Conservation (phyloP, 2,329 filamentous ascomycete genomes). For the Clarireedia hainanense region DNA sequence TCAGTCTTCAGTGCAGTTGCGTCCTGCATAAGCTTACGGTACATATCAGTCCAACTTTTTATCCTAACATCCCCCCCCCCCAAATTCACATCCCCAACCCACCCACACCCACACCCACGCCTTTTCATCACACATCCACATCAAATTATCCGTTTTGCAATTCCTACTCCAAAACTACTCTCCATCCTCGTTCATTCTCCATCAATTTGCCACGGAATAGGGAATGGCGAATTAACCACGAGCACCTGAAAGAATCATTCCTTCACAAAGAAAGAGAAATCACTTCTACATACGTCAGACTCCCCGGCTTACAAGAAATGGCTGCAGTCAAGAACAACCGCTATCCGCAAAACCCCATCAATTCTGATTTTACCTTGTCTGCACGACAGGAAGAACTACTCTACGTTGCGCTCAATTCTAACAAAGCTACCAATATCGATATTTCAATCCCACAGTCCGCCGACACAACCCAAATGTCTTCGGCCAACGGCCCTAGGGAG, state of each 20-base stretch:
- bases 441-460: constrained; percentile 27
- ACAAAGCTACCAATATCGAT: constrained; percentile 31
- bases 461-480: constrained; percentile 35
- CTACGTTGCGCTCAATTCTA: constrained; percentile 68
- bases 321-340: neutral
- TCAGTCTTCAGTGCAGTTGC: neutral
- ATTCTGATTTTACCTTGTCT: constrained; percentile 61
- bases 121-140: neutral
- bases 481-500: constrained; percentile 42
- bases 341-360: constrained; percentile 9
- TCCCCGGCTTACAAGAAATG: neutral
- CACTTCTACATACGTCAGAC: neutral
- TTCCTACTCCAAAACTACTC: neutral
- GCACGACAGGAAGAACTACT: constrained; percentile 70
- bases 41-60: neutral
- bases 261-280: neutral
- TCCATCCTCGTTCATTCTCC: neutral
- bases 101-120: neutral
- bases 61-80: neutral
- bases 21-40: neutral
- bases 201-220: neutral
- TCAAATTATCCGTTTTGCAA: no score
- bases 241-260: neutral
- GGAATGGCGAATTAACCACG: neutral
- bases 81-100: neutral